Evolutionary conservation across 2,329 filamentous ascomycete genomes (phyloP).

Genomic region (Clonostachys rosea): DNA sequence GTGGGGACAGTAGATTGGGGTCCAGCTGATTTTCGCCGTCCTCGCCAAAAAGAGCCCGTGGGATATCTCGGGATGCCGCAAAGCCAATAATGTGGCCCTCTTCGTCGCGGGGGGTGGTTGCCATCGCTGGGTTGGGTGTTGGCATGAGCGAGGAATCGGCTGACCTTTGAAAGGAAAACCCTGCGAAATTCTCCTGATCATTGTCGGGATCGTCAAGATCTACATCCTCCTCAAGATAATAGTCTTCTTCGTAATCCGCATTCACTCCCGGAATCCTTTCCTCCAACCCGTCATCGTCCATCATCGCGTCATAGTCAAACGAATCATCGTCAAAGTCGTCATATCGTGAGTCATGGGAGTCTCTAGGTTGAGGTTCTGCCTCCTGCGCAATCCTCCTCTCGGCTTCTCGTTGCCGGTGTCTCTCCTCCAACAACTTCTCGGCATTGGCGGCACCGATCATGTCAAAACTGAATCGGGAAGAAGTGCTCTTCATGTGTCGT

Average conservation of each 20-base stretch:
- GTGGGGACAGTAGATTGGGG: slow-evolving; percentile 1
- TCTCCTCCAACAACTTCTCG: slow-evolving; percentile 68
- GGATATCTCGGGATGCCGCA: slow-evolving; percentile 40
- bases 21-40: neutral
- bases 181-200: slow-evolving; percentile 57
- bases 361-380: slow-evolving; percentile 15
- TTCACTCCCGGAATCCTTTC: slow-evolving; percentile 62
- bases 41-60: slow-evolving; percentile 10
- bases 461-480: slow-evolving; percentile 78
- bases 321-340: slow-evolving; percentile 59
- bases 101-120: slow-evolving; percentile 43
- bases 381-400: slow-evolving; percentile 45
- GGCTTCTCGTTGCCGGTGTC: slow-evolving; percentile 62
- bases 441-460: slow-evolving; percentile 67
- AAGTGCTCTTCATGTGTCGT: slow-evolving; percentile 69
- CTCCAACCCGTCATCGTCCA: slow-evolving; percentile 61
- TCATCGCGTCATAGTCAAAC: slow-evolving; percentile 59
- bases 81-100: slow-evolving; percentile 52
- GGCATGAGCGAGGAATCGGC: slow-evolving; percentile 38
- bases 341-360: slow-evolving; percentile 42
- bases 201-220: slow-evolving; percentile 40
- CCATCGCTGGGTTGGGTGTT: slow-evolving; percentile 15
- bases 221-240: slow-evolving; percentile 14
- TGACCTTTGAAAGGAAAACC: slow-evolving; percentile 53
- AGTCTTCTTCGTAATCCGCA: slow-evolving; percentile 35